Conservation (phyloP, 2,329 filamentous ascomycete species). For the Diaporthe citri region DNA sequence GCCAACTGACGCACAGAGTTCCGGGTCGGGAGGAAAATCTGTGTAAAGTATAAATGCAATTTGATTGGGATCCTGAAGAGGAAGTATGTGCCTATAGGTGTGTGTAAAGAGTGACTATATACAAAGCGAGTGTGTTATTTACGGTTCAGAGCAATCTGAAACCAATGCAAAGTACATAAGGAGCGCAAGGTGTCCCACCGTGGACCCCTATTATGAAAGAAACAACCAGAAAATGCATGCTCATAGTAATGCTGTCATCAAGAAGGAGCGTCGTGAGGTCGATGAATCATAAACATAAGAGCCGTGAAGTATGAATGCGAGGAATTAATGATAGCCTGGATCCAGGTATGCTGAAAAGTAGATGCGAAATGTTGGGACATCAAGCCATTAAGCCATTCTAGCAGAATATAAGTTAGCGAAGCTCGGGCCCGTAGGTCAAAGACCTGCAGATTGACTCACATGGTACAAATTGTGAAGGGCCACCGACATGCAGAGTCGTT, state of each 20-base stretch:
- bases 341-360: neutral
- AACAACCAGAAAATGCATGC: neutral
- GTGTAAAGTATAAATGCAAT: neutral
- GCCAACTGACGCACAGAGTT: neutral
- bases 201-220: too few relatives aligned
- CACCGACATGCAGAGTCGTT: neutral
- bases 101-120: constrained; percentile 12
- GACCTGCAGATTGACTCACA: neutral
- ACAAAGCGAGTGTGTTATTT: constrained; percentile 16
- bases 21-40: neutral
- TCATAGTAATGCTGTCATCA: neutral
- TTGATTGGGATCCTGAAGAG: neutral
- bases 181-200: neutral
- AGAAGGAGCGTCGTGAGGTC: neutral
- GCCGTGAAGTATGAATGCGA: neutral
- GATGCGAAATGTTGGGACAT: neutral
- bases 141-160: neutral
- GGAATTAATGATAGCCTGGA: neutral
- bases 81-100: neutral
- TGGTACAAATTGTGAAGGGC: neutral
- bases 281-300: neutral
- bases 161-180: neutral
- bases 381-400: neutral
- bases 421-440: neutral
- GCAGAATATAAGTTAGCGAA: neutral